Evolutionary conservation across 345 rosid species (phyloP).

Genomic region (Murraya koenigii): DNA sequence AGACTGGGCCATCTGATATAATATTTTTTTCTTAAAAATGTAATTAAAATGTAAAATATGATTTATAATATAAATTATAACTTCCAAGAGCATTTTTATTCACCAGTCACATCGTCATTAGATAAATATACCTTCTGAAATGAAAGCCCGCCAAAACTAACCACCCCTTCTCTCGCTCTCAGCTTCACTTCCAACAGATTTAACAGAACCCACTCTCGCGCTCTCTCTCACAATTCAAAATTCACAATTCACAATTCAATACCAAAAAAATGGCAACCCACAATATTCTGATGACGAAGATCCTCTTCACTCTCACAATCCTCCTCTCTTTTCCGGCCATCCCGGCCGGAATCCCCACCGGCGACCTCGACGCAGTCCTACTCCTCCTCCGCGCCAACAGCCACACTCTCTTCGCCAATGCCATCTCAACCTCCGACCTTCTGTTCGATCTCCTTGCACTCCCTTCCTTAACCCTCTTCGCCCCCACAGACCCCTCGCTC

Average conservation of each 20-base stretch:
- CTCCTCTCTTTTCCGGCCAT: constrained; percentile 21
- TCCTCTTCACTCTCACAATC: constrained; percentile 13
- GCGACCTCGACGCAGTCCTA: constrained; percentile 38
- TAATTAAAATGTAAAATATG: too few relatives aligned
- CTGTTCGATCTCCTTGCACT: constrained; percentile 45
- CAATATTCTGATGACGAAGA: neutral
- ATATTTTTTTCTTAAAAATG: too few relatives aligned
- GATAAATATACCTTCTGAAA: neutral
- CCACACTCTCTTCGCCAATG: constrained; percentile 50
- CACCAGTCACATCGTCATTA: too few relatives aligned
- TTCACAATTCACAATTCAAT: neutral
- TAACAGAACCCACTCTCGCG: neutral
- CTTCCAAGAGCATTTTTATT: too few relatives aligned
- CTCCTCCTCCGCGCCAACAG: constrained; percentile 37
- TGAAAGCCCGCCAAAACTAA: neutral
- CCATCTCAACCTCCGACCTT: constrained; percentile 49
- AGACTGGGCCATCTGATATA: too few relatives aligned
- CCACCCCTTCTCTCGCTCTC: neutral
- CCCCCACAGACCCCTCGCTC: constrained; percentile 40
- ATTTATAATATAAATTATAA: too few relatives aligned
- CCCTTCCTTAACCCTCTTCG: constrained; percentile 37
- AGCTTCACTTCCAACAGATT: neutral
- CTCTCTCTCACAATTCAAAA: neutral
- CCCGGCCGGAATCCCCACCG: constrained; percentile 27
- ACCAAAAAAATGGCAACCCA: neutral